Base-by-base conservation (phyloP, 2,329 filamentous ascomycete genomes). In the Cordyceps militaris region DNA sequence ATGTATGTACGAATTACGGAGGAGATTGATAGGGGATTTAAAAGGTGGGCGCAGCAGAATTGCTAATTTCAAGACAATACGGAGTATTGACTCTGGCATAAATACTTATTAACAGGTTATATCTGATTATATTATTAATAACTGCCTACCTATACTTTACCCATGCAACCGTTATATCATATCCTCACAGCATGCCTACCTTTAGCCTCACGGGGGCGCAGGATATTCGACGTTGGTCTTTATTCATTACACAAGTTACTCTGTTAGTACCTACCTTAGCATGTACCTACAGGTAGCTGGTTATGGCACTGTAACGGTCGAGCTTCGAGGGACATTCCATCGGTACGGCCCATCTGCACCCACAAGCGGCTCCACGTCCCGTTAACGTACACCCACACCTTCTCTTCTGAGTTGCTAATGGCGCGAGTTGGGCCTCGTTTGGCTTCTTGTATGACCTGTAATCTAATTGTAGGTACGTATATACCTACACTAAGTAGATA, bases 331-430 rank as follows among this genome's bases (percentile, higher is more conserved):
- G n/a, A 19, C 40, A 14, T 43, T 53, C n/a, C 24, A 56, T 56
- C 53, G 53, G 53, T 40, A 56, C 53, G 53, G 53, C 21, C 53
- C 53, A 48, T 56, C 30, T 38, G 43, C 53, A 40, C 30, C 53
- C 43, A 32, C 53, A 40, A n/a, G 53, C 53, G 53, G 53, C 53
- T 56, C 53, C 53, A 56, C 43, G 53, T 48, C 42, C 51, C 51
- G 30, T n/a, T 40, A 54, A 46, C 30, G 40, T 44, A 44, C 30
- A 21, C n/a, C 34, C 34, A 30, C 32, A 23, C 23, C 49, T 28
- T 8, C 34, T 44, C 11, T 42, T 43, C 19, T 32, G 10, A 19
- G 16, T 26, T 30, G 14, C 26, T 23, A 26, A 36, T 43, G 50
- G 24, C 24, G 23, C 21, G 23, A 23, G 8, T 14, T 52, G 47